These are phyloP conservation scores for Nidula microcarpa DNA, from an alignment of 768 basidiomycete genomes.

Conservation along the genomic window DNA sequence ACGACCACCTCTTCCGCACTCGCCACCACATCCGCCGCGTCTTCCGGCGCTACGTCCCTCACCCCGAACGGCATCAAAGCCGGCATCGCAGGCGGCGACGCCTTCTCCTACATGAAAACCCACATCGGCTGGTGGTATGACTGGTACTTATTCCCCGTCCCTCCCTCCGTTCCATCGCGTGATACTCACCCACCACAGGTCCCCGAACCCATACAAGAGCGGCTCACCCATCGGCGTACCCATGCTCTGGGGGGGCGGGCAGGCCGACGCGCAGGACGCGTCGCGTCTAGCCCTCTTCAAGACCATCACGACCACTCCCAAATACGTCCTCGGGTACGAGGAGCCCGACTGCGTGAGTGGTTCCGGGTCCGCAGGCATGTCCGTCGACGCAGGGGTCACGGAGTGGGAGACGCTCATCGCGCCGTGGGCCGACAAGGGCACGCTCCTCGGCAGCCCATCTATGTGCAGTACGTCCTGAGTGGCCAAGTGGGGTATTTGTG, in stretches of 20 bases:
- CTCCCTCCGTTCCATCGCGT: not conserved
- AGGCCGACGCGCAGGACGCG: constrained; percentile 33
- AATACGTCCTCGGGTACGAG: constrained; percentile 42
- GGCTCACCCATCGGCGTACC: constrained; percentile 38
- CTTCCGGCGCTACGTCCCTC: constrained; percentile 13
- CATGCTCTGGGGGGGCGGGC: constrained; percentile 46
- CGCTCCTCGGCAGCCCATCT: constrained; percentile 39
- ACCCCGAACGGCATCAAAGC: constrained; percentile 44
- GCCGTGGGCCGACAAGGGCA: constrained; percentile 34
- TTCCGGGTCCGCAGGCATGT: constrained; percentile 41
- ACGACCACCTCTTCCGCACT: constrained; percentile 4
- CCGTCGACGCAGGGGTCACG: constrained; percentile 33
- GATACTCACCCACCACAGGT: constrained; percentile 16
- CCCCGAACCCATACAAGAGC: constrained; percentile 34
- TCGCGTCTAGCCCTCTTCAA: constrained; percentile 32
- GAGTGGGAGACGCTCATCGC: constrained; percentile 39
- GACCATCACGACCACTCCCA: constrained; percentile 25
- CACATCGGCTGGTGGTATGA: constrained; percentile 51
- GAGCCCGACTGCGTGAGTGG: constrained; percentile 45
- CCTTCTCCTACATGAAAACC: constrained; percentile 30
- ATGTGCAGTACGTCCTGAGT: constrained; percentile 43
- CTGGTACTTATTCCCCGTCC: constrained; percentile 24
- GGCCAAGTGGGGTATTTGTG: not conserved
- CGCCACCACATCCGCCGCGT: constrained; percentile 3
- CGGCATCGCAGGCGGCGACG: constrained; percentile 43